These are phyloP conservation scores for Blastobotrys muscicola DNA, from an alignment of 805 yeast genomes.

Conservation along the genomic window DNA sequence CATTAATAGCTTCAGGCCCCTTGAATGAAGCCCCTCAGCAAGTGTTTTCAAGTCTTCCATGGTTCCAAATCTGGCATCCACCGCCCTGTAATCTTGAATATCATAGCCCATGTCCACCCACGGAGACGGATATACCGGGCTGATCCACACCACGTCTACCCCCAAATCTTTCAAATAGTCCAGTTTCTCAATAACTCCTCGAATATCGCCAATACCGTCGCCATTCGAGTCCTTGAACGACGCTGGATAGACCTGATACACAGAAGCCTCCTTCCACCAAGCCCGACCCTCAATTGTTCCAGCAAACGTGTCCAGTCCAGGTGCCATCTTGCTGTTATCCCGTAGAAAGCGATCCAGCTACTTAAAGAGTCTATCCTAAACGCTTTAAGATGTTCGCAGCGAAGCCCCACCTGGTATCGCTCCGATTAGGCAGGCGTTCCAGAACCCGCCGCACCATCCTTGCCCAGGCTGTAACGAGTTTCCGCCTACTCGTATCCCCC, in stretches of 20 bases:
- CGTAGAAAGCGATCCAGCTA: no score
- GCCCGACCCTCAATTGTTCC: background rate
- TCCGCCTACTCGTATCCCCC: no score
- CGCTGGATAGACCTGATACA: slow-evolving; percentile 55
- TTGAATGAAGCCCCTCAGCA: slow-evolving; percentile 37
- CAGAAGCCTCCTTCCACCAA: slow-evolving; percentile 55
- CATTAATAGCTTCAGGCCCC: slow-evolving; percentile 43
- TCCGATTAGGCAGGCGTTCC: no score
- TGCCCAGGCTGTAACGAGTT: no score
- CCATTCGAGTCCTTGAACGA: slow-evolving; percentile 49
- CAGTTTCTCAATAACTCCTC: slow-evolving; percentile 41
- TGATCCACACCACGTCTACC: slow-evolving; percentile 45
- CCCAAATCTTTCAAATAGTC: slow-evolving; percentile 44
- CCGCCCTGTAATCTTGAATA: slow-evolving; percentile 43
- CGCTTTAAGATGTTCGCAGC: no score
- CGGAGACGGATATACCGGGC: slow-evolving; percentile 51
- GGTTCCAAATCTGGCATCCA: slow-evolving; percentile 46
- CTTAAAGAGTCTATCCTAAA: no score
- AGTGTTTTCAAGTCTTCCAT: slow-evolving; percentile 42
- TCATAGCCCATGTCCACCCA: slow-evolving; percentile 59
- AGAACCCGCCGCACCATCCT: no score
- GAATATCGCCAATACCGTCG: slow-evolving; percentile 51
- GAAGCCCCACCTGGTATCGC: no score
- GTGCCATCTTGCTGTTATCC: no score
- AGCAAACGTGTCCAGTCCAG: no score